phyloP scores from a whole-genome alignment of 148 eudicot genomes.

The Mesembryanthemum crystallinum region DNA sequence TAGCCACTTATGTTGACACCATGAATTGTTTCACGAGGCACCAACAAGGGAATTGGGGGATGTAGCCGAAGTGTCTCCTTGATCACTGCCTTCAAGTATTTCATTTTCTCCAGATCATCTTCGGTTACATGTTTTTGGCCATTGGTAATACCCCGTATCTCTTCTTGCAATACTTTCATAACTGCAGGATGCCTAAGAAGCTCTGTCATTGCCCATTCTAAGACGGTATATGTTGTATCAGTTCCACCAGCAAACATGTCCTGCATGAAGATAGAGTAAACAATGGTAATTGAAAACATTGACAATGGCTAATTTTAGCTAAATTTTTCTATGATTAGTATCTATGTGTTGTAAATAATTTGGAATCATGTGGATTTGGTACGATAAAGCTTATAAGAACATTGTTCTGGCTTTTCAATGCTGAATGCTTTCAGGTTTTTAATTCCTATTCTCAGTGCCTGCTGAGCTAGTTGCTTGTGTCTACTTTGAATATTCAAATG shows the following conservation, averaged over 20 bases:
- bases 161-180: slow-evolving; percentile 56
- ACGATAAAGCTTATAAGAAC: neutral
- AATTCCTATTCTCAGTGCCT: too few species aligned
- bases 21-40: slow-evolving; percentile 46
- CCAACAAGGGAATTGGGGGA: slow-evolving; percentile 59
- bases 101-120: slow-evolving; percentile 51
- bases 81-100: slow-evolving; percentile 55
- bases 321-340: neutral
- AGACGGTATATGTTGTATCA: slow-evolving; percentile 53
- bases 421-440: neutral
- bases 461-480: too few species aligned
- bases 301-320: neutral
- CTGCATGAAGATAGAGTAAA: slow-evolving; percentile 28
- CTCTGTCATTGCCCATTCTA: slow-evolving; percentile 74
- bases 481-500: too few species aligned
- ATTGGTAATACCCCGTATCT: slow-evolving; percentile 33
- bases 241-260: slow-evolving; percentile 61
- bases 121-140: slow-evolving; percentile 30
- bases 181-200: slow-evolving; percentile 56
- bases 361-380: slow-evolving; percentile 1
- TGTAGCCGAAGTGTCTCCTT: slow-evolving; percentile 60
- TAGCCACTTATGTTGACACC: slow-evolving; percentile 53
- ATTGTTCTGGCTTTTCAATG: neutral
- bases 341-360: neutral
- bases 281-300: neutral